Base-by-base conservation (phyloP, 1,284 basidiomycete species). In the Leccinum ponderosum region DNA sequence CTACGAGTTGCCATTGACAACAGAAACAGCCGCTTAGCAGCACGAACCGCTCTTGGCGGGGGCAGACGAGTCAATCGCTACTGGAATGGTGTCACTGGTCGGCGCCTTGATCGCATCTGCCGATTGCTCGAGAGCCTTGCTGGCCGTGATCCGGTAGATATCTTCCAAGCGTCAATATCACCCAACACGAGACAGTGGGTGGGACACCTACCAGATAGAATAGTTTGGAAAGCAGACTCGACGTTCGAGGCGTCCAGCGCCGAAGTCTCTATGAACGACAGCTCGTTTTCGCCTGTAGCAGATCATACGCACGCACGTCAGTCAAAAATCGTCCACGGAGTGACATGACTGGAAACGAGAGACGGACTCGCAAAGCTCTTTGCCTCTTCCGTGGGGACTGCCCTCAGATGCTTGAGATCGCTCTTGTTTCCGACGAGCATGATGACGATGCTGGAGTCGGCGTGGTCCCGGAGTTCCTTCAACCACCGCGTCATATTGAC, bases 241-340 rank as follows among this genome's bases (percentile, higher is more conserved):
- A 99, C 97, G 80, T 98, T 98, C 58, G 94, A 95, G 68, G 96
- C 95, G 85, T 99, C 97, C 84, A 99, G 89, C 76, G 97, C 97
- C 70, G 97, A 99, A 64, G 97, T 99, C 83, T 99, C 97, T 70
- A 99, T 98, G 84, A 97, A 97, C 60, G 92, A 95, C 66, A 98
- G 79, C 52, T 89, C 89, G 75, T 98, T 97, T 70, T 84, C 83
- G 65, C 81, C 83, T 84, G 47, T 48, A 11, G 22, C 12, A 12
- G 12, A n/a, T 42, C 20, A 47, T 47, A 66, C 27, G 57, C 56
- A 27, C 35, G 37, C 29, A 25, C n/a, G 53, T 29, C n/a, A 1
- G 52, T 55, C 47, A 17, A 61, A 59, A 31, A 58, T 7, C 5
- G 47, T 17, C 31, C 53, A 52, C 3, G 6, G 2, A 15, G n/a